Percentiles rank a stretch among this genome's conserved stretches.
These are phyloP conservation scores for Aspergillus brasiliensis DNA, from an alignment of 2,329 filamentous ascomycete genomes.

Conservation along the genomic window DNA sequence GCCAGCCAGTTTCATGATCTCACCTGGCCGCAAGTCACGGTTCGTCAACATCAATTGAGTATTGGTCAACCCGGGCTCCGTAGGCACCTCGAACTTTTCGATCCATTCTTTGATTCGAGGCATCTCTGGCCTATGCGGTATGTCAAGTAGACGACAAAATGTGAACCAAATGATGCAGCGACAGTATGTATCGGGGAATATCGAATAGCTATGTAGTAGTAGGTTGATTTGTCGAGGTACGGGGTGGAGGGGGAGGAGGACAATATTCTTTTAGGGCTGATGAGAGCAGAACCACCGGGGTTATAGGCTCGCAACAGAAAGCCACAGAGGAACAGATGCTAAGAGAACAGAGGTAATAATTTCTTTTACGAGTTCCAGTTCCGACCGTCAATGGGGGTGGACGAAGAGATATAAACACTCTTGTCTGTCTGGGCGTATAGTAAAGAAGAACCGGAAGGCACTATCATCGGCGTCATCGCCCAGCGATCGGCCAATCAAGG, in stretches of 20 bases:
- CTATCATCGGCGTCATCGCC: slow-evolving; percentile 7
- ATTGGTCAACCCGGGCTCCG: slow-evolving; percentile 74
- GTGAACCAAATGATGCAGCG: not conserved
- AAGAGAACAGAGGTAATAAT: not conserved
- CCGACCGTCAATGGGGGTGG: not conserved
- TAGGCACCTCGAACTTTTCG: slow-evolving; percentile 69
- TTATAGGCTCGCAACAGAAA: not conserved
- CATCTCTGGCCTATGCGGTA: slow-evolving; percentile 23
- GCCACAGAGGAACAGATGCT: not conserved
- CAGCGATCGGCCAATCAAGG: not conserved
- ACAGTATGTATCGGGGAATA: not conserved
- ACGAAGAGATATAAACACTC: not conserved
- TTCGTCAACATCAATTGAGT: slow-evolving; percentile 87
- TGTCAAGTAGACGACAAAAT: not conserved
- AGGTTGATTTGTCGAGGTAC: not conserved
- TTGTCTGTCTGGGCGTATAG: not conserved
- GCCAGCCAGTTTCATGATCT: slow-evolving; percentile 18
- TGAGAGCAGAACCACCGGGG: not conserved
- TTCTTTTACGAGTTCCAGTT: not conserved
- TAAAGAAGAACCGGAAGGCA: not conserved
- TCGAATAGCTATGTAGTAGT: not conserved
- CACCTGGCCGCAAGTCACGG: slow-evolving; percentile 70
- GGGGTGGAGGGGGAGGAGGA: not conserved
- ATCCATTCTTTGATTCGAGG: slow-evolving; percentile 32
- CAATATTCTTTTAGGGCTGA: not conserved